Percentiles rank a stretch among this genome's conserved stretches.
These are phyloP conservation scores for Lentithecium fluviatile DNA, from an alignment of 495 filamentous ascomycete genomes.

Conservation along the genomic window DNA sequence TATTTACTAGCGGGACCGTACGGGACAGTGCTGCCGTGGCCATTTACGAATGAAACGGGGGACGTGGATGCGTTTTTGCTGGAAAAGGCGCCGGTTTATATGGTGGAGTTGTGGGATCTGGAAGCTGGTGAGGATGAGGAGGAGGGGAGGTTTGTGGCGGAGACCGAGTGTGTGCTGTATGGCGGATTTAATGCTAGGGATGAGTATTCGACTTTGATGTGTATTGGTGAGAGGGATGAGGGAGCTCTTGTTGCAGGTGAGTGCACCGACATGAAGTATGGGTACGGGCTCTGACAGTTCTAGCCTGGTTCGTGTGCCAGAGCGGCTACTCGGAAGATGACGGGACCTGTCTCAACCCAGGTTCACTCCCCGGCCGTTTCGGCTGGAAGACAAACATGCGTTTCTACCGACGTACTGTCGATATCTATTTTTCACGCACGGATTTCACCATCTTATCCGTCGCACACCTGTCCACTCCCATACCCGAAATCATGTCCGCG, in stretches of 20 bases:
- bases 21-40: slow-evolving; percentile 11
- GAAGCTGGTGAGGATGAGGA: neutral
- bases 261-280: neutral
- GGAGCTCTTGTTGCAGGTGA: slow-evolving; percentile 8
- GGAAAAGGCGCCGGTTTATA: slow-evolving; percentile 11
- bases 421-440: slow-evolving; percentile 12
- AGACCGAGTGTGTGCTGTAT: slow-evolving; percentile 16
- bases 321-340: slow-evolving; percentile 1
- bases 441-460: slow-evolving; percentile 11
- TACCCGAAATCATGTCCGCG: slow-evolving; percentile 8
- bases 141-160: slow-evolving; percentile 3
- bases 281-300: neutral
- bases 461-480: neutral
- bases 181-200: slow-evolving; percentile 1
- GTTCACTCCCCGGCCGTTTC: neutral
- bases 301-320: slow-evolving; percentile 17
- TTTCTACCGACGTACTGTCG: slow-evolving; percentile 14
- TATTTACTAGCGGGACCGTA: slow-evolving; percentile 20
- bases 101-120: slow-evolving; percentile 17
- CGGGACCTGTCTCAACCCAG: slow-evolving; percentile 10
- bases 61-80: slow-evolving; percentile 8
- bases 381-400: slow-evolving; percentile 10
- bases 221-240: slow-evolving; percentile 6
- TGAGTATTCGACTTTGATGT: slow-evolving; percentile 11
- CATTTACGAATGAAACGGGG: slow-evolving; percentile 6